Evolutionary conservation across 2,329 filamentous ascomycete species (phyloP).

Genomic region (Fusarium sp.): DNA sequence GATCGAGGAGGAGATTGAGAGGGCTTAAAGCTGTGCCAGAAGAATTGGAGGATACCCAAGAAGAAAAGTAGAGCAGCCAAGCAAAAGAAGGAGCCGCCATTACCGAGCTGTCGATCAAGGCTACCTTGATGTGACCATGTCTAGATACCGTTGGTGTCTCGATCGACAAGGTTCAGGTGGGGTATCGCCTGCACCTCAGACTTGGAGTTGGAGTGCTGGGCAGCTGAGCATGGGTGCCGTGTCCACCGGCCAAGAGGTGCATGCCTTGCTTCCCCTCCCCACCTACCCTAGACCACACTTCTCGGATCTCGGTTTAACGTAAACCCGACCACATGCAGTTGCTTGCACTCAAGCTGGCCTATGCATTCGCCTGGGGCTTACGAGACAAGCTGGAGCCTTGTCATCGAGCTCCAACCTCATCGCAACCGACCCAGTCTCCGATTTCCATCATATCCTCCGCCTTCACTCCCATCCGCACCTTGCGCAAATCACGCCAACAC

Average conservation of each 20-base stretch:
- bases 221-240: neutral
- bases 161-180: slow-evolving; percentile 23
- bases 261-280: neutral
- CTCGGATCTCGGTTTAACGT: slow-evolving; percentile 34
- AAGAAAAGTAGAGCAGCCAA: neutral
- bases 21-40: neutral
- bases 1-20: slow-evolving; percentile 16
- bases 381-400: slow-evolving; percentile 51
- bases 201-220: neutral
- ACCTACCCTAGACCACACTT: slow-evolving; percentile 27
- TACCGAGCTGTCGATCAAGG: slow-evolving; percentile 12
- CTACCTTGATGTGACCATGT: neutral
- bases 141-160: slow-evolving; percentile 13
- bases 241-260: neutral
- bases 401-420: slow-evolving; percentile 47
- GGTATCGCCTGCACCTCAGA: slow-evolving; percentile 15
- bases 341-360: slow-evolving; percentile 31
- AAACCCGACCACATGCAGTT: slow-evolving; percentile 23
- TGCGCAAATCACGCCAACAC: neutral
- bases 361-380: slow-evolving; percentile 43
- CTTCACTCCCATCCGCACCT: slow-evolving; percentile 5
- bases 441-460: slow-evolving; percentile 23
- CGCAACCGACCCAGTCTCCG: slow-evolving; percentile 36
- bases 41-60: neutral
- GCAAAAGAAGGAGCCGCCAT: neutral